Percentiles rank a stretch among this genome's conserved stretches.
Evolutionary conservation across 345 rosid species (phyloP).

Genomic region (Populus tremula): DNA sequence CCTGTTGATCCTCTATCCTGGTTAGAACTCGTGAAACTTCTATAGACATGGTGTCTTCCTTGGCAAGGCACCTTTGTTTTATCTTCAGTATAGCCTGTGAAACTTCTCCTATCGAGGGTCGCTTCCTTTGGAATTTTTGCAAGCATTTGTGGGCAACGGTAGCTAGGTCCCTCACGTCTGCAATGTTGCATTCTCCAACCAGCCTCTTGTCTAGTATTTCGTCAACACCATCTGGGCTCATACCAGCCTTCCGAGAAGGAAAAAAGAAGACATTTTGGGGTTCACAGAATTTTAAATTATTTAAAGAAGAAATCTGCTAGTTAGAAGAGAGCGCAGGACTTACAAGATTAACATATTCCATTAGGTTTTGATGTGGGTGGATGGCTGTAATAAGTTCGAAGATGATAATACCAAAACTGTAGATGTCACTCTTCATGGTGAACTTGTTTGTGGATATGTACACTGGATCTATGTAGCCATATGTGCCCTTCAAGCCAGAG

Average conservation of each 20-base stretch:
- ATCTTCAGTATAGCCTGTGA: constrained; percentile 74
- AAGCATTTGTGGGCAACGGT: constrained; percentile 65
- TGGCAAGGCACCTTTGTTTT: constrained; percentile 43
- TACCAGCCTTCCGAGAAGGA: constrained; percentile 54
- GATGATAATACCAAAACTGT: constrained; percentile 86
- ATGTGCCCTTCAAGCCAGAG: constrained; percentile 87
- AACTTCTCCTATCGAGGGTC: constrained; percentile 79
- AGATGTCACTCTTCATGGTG: constrained; percentile 84
- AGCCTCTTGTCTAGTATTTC: constrained; percentile 78
- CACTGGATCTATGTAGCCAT: constrained; percentile 85
- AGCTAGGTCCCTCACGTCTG: constrained; percentile 72
- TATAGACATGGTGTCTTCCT: constrained; percentile 41
- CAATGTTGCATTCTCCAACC: constrained; percentile 52
- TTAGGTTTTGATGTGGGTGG: constrained; percentile 87
- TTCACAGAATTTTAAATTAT: background rate
- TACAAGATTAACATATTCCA: constrained; percentile 90
- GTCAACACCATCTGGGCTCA: constrained; percentile 80
- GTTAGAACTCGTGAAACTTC: constrained; percentile 58
- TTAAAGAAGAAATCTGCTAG: background rate
- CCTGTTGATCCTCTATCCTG: constrained; percentile 65
- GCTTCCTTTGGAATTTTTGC: constrained; percentile 65
- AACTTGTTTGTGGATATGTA: constrained; percentile 78
- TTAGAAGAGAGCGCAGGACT: constrained; percentile 16
- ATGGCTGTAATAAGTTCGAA: constrained; percentile 92
- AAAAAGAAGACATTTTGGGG: background rate